These are phyloP conservation scores for Dissophora ornata DNA, from an alignment of 192 early-diverging fungal genomes.

Conservation along the genomic window DNA sequence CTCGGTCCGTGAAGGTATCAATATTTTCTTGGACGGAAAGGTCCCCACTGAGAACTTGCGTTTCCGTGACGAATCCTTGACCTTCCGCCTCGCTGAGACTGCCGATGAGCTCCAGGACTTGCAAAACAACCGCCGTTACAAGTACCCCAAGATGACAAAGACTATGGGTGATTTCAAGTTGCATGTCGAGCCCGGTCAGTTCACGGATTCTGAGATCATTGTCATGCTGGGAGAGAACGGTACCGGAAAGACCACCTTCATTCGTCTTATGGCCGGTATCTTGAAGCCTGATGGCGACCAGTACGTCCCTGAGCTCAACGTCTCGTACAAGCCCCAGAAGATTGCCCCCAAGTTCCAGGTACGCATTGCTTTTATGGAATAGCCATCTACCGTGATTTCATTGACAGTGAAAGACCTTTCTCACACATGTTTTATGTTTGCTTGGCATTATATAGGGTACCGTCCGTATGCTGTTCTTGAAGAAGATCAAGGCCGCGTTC, in stretches of 20 bases:
- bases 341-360: slow-evolving; percentile 91
- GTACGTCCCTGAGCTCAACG: slow-evolving; percentile 84
- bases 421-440: background rate
- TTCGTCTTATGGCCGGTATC: slow-evolving; percentile 89
- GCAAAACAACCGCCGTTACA: slow-evolving; percentile 79
- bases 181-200: slow-evolving; percentile 80
- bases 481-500: slow-evolving; percentile 86
- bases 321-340: slow-evolving; percentile 98
- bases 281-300: slow-evolving; percentile 82
- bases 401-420: background rate
- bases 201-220: slow-evolving; percentile 97
- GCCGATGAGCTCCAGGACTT: slow-evolving; percentile 76
- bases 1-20: slow-evolving; percentile 98
- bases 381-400: background rate
- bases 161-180: slow-evolving; percentile 87
- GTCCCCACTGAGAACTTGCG: slow-evolving; percentile 99
- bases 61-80: slow-evolving; percentile 95
- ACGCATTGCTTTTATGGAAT: background rate
- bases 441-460: slow-evolving; percentile 64
- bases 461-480: slow-evolving; percentile 91
- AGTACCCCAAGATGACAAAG: slow-evolving; percentile 92
- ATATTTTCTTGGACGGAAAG: slow-evolving; percentile 96
- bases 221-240: slow-evolving; percentile 99
- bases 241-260: slow-evolving; percentile 98
- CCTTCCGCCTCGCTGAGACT: slow-evolving; percentile 92